Evolutionary conservation across 139 green algal genomes (phyloP).

Genomic region (Picochlorum sp.): DNA sequence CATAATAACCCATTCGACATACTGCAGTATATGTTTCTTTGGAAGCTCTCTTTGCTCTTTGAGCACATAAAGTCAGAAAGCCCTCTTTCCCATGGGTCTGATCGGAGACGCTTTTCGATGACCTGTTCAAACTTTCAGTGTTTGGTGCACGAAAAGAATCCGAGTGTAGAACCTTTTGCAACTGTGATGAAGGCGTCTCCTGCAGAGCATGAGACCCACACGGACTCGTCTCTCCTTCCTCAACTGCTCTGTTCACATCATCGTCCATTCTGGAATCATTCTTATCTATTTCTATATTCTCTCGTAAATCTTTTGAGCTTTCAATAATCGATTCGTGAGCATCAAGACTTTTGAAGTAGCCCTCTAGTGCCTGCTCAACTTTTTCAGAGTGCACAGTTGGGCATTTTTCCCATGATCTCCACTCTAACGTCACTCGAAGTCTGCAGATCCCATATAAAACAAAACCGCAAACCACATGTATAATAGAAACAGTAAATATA

Average conservation of each 20-base stretch:
- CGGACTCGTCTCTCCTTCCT: no score
- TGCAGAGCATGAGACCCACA: no score
- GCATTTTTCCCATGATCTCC: neutral
- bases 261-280: no score
- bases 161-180: no score
- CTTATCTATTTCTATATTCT: no score
- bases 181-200: no score
- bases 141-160: no score
- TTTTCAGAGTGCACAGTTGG: neutral
- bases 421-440: constrained; percentile 2
- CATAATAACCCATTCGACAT: neutral
- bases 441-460: neutral
- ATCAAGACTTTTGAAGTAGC: constrained; percentile 1
- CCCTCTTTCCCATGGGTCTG: no score
- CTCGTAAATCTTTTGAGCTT: no score
- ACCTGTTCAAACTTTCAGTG: neutral
- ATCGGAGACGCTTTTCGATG: no score
- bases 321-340: neutral
- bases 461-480: constrained; percentile 4
- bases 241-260: no score
- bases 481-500: constrained; percentile 6
- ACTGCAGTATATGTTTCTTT: neutral
- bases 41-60: neutral
- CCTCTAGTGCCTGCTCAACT: neutral
- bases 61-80: neutral